Evolutionary conservation across 1,284 basidiomycete species (phyloP).

Genomic region (Wolfiporia cocos): DNA sequence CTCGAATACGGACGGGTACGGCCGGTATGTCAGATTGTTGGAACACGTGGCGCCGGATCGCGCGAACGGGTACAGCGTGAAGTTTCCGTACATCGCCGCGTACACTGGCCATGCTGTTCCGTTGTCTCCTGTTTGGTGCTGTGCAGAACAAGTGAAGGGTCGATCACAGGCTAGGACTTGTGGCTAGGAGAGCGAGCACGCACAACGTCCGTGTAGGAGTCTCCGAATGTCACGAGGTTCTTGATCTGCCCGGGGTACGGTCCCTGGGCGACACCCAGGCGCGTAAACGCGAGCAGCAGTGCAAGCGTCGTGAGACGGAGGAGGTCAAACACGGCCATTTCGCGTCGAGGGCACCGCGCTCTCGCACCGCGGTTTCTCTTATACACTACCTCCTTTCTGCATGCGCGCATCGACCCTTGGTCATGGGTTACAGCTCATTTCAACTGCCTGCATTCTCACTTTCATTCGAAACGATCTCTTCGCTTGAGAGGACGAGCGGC

Average conservation of each 20-base stretch:
- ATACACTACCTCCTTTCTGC: no score
- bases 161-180: no score
- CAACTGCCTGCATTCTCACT: no score
- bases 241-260: constrained; percentile 30
- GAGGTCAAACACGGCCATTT: no score
- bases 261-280: constrained; percentile 9
- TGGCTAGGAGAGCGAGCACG: constrained; percentile 5
- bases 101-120: constrained; percentile 39
- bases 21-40: constrained; percentile 32
- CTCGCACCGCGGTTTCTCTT: no score
- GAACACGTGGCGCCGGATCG: constrained; percentile 39
- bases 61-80: constrained; percentile 36
- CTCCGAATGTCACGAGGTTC: constrained; percentile 39
- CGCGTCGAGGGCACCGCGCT: no score
- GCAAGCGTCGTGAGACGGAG: constrained; percentile 1
- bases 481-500: no score
- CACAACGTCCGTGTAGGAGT: constrained; percentile 39
- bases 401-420: no score
- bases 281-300: background rate
- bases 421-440: no score
- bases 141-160: background rate
- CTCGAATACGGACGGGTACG: constrained; percentile 33
- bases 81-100: constrained; percentile 32
- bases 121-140: constrained; percentile 26
- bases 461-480: no score